Base-by-base conservation (phyloP, 352 stramenopile genomes). In the Phytophthora palmivora region DNA sequence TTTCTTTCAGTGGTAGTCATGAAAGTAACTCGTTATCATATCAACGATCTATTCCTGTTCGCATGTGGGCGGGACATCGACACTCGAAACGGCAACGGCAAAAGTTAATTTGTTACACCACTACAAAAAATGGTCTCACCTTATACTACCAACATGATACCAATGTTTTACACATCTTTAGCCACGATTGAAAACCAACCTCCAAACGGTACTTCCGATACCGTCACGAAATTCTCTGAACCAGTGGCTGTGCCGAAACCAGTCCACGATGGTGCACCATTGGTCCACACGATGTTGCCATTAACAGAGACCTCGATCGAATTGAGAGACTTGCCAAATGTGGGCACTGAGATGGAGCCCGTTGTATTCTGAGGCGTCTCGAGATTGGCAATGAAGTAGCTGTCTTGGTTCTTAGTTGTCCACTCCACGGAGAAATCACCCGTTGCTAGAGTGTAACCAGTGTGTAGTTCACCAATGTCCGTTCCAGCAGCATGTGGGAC, bases 231-330 rank as follows among this genome's bases (percentile, higher is more conserved):
- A 30, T 71, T 38, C 3, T 57, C 44, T 9, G 66, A 68, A 1
- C 43, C 45, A 4, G 8, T 58, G 0, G 47, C 67, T 4, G 38
- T 22, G 14, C 55, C 67, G 26, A 62, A 68, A 3, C 21, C 54
- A 26, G 22, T 47, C 55, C 30, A 69, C 34, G 21, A 61, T 3
- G 56, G 26, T 34, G 33, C 8, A 11, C 61, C 50, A 21, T 63
- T 56, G 8, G 63, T 33, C 70, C 65, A 78, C 42, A 78, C 53
- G 8, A 37, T 66, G 37, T 67, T 61, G 11, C 53, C 54, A 28
- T 78, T 78, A 30, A 78, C 70, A 19, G 41, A 68, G 41, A 78
- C 51, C 28, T 66, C 43, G 58, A 76, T 64, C 37, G 47, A 14
- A 15, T 66, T 39, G 7, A 65, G 12, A 3, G 58, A 52, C 26